A percentile compares a stretch with the other conserved stretches of the same genome.
phyloP scores from a whole-genome alignment of 306 rosid genomes.

The Cucurbita pepo region DNA sequence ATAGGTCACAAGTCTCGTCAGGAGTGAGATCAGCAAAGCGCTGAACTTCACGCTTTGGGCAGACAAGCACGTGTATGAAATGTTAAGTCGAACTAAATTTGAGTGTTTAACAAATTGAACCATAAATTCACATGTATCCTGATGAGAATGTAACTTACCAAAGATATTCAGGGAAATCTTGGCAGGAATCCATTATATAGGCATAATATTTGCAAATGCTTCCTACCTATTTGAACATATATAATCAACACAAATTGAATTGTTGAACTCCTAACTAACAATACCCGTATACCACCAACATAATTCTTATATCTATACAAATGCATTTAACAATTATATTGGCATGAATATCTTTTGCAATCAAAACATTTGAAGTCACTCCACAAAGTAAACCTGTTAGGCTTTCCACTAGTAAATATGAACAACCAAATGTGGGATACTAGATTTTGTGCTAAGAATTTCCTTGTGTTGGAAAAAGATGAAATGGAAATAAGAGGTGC shows the following conservation, averaged over 20 bases:
- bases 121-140: background rate
- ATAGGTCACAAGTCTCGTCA: conserved; percentile 76
- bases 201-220: background rate
- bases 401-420: background rate
- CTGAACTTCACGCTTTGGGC: conserved; percentile 89
- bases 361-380: background rate
- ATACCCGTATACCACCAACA: too few relatives aligned
- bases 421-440: background rate
- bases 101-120: background rate
- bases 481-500: background rate
- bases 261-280: too few relatives aligned
- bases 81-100: conserved; percentile 40
- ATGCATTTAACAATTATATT: too few relatives aligned
- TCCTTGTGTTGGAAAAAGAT: background rate
- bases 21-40: conserved; percentile 70
- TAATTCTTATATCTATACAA: too few relatives aligned
- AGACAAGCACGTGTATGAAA: conserved; percentile 68
- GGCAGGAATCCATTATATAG: background rate
- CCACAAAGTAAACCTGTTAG: background rate
- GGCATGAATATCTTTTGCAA: too few relatives aligned
- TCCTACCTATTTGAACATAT: background rate
- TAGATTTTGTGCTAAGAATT: background rate
- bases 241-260: background rate
- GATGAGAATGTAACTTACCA: background rate
- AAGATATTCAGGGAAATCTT: background rate